Conservation (phyloP, 179 eudicot genomes). For the Patellifolia procumbens region DNA sequence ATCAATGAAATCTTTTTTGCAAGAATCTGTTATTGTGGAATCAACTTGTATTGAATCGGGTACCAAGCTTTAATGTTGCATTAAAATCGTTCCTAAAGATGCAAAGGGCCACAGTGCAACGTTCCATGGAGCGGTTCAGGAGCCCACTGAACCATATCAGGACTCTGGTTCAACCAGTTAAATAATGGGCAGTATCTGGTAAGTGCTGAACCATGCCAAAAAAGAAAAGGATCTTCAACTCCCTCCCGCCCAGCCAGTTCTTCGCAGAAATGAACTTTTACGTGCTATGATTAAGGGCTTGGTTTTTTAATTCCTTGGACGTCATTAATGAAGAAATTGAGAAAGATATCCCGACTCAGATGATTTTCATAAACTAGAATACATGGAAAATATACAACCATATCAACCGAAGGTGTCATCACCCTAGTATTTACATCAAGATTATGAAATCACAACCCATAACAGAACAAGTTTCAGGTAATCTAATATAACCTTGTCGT, state of each 20-base stretch:
- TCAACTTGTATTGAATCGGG: too few relatives aligned
- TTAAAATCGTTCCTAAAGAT: too few relatives aligned
- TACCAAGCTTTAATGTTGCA: too few relatives aligned
- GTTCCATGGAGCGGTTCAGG: background rate
- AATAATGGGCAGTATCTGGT: background rate
- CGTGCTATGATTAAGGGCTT: background rate
- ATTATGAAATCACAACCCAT: background rate
- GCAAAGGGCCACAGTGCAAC: background rate
- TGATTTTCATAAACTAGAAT: background rate
- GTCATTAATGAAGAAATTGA: background rate
- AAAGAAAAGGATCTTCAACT: too few relatives aligned
- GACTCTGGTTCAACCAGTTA: background rate
- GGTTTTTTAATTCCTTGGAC: background rate
- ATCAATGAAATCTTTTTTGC: too few relatives aligned
- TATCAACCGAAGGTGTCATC: background rate
- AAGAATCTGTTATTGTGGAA: too few relatives aligned
- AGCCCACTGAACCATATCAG: background rate
- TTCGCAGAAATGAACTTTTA: background rate
- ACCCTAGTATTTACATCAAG: slow-evolving; percentile 7
- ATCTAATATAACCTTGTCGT: background rate
- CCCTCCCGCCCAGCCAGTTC: background rate
- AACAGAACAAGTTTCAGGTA: background rate
- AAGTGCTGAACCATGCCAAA: too few relatives aligned
- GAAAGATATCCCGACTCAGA: background rate
- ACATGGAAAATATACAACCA: background rate